phyloP scores from a whole-genome alignment of 148 eudicot genomes.

The Cornus suecica region DNA sequence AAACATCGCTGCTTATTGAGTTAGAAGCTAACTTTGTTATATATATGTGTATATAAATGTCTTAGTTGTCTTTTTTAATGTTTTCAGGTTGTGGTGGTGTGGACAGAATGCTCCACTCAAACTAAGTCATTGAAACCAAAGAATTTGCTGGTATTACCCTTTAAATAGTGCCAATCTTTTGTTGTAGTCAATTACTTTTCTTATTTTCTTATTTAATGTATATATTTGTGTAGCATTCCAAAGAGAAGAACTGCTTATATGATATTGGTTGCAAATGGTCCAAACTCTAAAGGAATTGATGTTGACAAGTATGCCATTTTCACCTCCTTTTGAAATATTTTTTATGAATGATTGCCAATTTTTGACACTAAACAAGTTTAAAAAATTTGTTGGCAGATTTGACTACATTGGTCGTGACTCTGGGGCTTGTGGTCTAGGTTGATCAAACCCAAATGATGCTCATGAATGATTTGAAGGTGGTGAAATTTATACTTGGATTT shows the following conservation, averaged over 20 bases:
- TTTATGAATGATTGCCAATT: background rate
- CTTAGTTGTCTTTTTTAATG: too few species aligned
- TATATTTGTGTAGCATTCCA: constrained; percentile 29
- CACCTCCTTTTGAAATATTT: constrained; percentile 7
- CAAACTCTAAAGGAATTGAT: constrained; percentile 61
- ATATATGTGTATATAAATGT: too few species aligned
- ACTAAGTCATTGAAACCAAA: constrained; percentile 38
- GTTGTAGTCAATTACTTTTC: background rate
- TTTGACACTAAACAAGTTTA: too few species aligned
- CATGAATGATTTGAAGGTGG: too few species aligned
- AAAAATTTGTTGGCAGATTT: too few species aligned
- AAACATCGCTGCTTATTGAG: too few species aligned
- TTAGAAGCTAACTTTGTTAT: too few species aligned
- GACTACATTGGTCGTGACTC: too few species aligned
- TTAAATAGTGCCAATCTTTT: too few species aligned
- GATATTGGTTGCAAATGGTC: constrained; percentile 78
- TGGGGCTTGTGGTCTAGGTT: too few species aligned
- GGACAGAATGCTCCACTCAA: constrained; percentile 31
- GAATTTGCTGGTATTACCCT: background rate
- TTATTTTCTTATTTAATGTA: constrained; percentile 6
- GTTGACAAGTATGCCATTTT: constrained; percentile 57
- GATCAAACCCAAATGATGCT: background rate
- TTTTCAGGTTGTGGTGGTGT: too few species aligned
- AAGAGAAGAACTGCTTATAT: constrained; percentile 57
- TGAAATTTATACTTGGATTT: too few species aligned